These are phyloP conservation scores for Collybiopsis confluens DNA, from an alignment of 768 basidiomycete genomes.

Conservation along the genomic window DNA sequence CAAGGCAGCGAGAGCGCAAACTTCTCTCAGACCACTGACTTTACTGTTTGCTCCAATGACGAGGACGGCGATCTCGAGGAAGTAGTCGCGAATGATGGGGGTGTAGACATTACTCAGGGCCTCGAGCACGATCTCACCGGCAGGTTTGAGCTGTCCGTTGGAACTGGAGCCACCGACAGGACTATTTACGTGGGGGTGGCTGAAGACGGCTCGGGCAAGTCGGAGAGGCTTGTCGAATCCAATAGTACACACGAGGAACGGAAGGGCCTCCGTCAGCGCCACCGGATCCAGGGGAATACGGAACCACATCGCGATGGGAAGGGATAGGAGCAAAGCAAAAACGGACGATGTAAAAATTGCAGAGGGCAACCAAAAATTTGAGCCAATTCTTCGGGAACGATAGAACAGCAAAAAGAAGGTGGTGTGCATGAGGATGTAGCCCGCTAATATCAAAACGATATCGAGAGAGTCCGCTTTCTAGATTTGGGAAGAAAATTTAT, in stretches of 20 bases:
- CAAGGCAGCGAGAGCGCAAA: slow-evolving; percentile 92
- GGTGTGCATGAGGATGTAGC: slow-evolving; percentile 93
- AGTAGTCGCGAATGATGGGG: slow-evolving; percentile 88
- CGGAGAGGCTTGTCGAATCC: slow-evolving; percentile 97
- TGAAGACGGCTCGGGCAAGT: slow-evolving; percentile 85
- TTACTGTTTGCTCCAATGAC: slow-evolving; percentile 81
- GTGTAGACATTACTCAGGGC: slow-evolving; percentile 76
- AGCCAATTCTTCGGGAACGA: slow-evolving; percentile 82
- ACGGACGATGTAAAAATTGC: slow-evolving; percentile 79
- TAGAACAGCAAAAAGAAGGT: slow-evolving; percentile 91
- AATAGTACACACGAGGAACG: slow-evolving; percentile 96
- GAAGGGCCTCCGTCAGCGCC: slow-evolving; percentile 89
- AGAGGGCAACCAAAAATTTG: slow-evolving; percentile 50
- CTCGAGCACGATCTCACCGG: slow-evolving; percentile 80
- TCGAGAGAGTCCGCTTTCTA: slow-evolving; percentile 94
- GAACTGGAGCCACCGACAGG: slow-evolving; percentile 29
- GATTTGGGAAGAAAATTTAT: slow-evolving; percentile 4
- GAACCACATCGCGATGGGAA: slow-evolving; percentile 70
- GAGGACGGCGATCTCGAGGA: slow-evolving; percentile 87
- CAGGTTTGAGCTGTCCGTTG: slow-evolving; percentile 54
- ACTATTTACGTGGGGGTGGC: slow-evolving; percentile 61
- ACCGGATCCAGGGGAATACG: slow-evolving; percentile 90
- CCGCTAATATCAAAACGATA: slow-evolving; percentile 89
- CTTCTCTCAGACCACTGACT: slow-evolving; percentile 87
- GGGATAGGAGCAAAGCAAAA: slow-evolving; percentile 79